Evolutionary conservation across 352 stramenopile species (phyloP), one percentile per base, ranked within the genome.

Genomic region (Pythium rhizo-oryzae): DNA sequence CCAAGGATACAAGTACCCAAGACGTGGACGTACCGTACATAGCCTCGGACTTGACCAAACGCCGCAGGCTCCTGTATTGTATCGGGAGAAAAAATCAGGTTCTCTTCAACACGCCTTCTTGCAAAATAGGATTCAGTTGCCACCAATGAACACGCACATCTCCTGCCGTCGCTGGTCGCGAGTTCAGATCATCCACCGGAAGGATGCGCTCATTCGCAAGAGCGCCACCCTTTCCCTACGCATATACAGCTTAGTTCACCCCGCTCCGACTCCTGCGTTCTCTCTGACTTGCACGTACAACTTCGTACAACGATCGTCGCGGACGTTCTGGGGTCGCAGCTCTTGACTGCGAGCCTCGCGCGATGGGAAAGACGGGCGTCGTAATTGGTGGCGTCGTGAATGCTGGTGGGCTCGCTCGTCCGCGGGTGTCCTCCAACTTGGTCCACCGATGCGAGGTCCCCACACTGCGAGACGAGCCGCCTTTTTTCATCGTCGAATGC

Each of bases 361-460:
- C 49, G 16, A 33, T 55, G 19, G 64, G 64, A 56, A 65, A 57
- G 8, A 50, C 18, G 15, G 61, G 46, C 49, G 60, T 4, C 11
- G 49, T 23, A 21, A 53, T 57, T 1, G 59, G 47, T 39, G 62
- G 43, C 13, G 62, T 51, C 5, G 44, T 51, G 41, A 35, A 51
- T 18, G 21, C 37, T n/a, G 33, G 21, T 21, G 54, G 21, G 24
- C 19, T 50, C n/a, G 54, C 33, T 37, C 66, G 66, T 13, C 28
- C 39, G 9, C 66, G 70, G 37, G 62, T 13, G 0, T 80, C 74
- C 25, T 85, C 75, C 0, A 69, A 59, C 68, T 87, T 90, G 23
- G 72, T 75, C 81, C 73, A 88, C 0, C 72, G 63, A 35, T 87
- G 50, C 39, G 85, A 84, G 50, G 89, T 76, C 41, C 74, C 69